A percentile compares a stretch with the other conserved stretches of the same genome.
phyloP scores from a whole-genome alignment of 495 filamentous ascomycete genomes.

The Tirmania nivea region DNA sequence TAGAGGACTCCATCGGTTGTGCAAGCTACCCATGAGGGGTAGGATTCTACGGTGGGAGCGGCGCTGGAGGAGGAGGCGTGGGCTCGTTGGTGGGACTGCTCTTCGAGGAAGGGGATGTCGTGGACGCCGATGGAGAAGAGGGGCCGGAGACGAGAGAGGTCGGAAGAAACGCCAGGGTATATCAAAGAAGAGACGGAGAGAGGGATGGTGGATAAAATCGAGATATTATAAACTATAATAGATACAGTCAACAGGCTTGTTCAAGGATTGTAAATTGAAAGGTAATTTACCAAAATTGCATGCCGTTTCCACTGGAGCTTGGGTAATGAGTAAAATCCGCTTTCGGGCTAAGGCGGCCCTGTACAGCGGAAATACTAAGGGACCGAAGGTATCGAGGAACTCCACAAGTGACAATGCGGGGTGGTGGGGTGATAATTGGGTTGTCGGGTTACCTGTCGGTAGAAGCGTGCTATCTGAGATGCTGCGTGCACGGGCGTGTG shows the following conservation, averaged over 20 bases:
- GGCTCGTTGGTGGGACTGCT: slow-evolving; percentile 20
- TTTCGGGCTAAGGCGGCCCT: slow-evolving; percentile 75
- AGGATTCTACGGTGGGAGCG: slow-evolving; percentile 26
- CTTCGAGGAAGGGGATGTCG: slow-evolving; percentile 61
- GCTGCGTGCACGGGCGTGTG: slow-evolving; percentile 55
- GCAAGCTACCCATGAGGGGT: slow-evolving; percentile 63
- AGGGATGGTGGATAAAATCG: slow-evolving; percentile 64
- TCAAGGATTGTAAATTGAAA: neutral
- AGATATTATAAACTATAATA: slow-evolving; percentile 57
- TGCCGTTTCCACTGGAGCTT: slow-evolving; percentile 60
- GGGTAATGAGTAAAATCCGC: slow-evolving; percentile 61
- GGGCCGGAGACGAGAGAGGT: slow-evolving; percentile 47
- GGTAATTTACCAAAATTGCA: slow-evolving; percentile 62
- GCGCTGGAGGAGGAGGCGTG: slow-evolving; percentile 14
- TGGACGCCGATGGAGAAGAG: slow-evolving; percentile 82
- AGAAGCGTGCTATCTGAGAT: slow-evolving; percentile 38
- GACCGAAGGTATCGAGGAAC: slow-evolving; percentile 66
- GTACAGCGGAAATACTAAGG: slow-evolving; percentile 73
- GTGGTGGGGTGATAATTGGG: slow-evolving; percentile 48
- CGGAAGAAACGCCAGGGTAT: slow-evolving; percentile 26
- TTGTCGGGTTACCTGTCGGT: slow-evolving; percentile 42
- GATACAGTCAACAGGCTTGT: slow-evolving; percentile 1
- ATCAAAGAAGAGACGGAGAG: slow-evolving; percentile 41
- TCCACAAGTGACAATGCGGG: slow-evolving; percentile 61
- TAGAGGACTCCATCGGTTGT: slow-evolving; percentile 80